Conservation (phyloP, 1,284 basidiomycete species). For the Apiotrichum mycotoxinovorans region DNA sequence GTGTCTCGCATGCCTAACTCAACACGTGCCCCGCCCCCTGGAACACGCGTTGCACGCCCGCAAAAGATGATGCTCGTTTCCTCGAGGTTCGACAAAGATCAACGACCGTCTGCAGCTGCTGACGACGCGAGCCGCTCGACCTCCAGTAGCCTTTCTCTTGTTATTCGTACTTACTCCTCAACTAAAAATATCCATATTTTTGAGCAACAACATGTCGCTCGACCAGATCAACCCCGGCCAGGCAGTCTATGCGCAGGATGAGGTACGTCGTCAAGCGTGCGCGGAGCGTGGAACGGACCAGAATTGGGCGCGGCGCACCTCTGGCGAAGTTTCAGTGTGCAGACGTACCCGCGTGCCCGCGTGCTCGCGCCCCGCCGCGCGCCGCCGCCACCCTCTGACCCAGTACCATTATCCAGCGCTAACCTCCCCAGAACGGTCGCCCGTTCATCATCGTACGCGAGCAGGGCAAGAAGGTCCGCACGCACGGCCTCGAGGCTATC, state of each 20-base stretch:
- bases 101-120: too few relatives aligned
- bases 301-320: too few relatives aligned
- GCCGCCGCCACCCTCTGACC: not conserved
- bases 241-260: slow-evolving; percentile 85
- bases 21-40: too few relatives aligned
- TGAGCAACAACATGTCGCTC: slow-evolving; percentile 36
- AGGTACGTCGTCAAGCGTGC: slow-evolving; percentile 56
- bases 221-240: slow-evolving; percentile 51
- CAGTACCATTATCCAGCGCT: not conserved
- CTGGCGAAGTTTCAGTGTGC: too few relatives aligned
- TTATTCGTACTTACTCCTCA: too few relatives aligned
- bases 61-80: not conserved
- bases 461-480: slow-evolving; percentile 90
- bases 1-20: too few relatives aligned
- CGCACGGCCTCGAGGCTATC: slow-evolving; percentile 92
- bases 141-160: too few relatives aligned
- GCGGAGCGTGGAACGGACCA: not conserved
- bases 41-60: too few relatives aligned
- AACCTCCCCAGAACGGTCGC: slow-evolving; percentile 71
- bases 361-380: too few relatives aligned
- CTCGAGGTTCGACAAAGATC: slow-evolving; percentile 1
- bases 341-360: too few relatives aligned
- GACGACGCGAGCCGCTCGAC: too few relatives aligned
- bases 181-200: slow-evolving; percentile 10
- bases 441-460: slow-evolving; percentile 96